Evolutionary conservation across 345 rosid species (phyloP).

Genomic region (Euclidium syriacum): DNA sequence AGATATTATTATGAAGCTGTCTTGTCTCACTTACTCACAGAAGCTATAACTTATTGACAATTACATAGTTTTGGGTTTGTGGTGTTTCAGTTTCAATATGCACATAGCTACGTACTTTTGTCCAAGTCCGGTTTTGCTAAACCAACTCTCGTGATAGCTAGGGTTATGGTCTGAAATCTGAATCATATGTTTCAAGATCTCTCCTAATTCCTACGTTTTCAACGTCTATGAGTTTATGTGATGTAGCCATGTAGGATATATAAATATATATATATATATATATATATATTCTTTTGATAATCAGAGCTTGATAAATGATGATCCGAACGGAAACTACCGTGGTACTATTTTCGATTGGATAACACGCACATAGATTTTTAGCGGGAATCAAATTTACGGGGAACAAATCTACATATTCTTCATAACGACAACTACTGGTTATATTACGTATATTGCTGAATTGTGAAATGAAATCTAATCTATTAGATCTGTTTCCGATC

Average conservation of each 20-base stretch:
- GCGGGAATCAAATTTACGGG: no score
- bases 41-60: conserved; percentile 12
- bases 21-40: conserved; percentile 30
- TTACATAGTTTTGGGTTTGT: conserved; percentile 17
- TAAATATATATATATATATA: conserved; percentile 2
- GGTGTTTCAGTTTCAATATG: conserved; percentile 28
- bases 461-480: no score
- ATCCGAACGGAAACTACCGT: no score
- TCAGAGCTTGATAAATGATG: no score
- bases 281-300: no score
- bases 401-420: no score
- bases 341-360: no score
- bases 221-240: conserved; percentile 9
- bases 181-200: conserved; percentile 19
- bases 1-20: conserved; percentile 17
- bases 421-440: no score
- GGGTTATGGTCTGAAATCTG: conserved; percentile 25
- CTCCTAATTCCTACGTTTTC: conserved; percentile 17
- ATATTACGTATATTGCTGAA: no score
- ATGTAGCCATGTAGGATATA: conserved; percentile 27
- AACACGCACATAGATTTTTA: no score
- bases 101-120: conserved; percentile 7
- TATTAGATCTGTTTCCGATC: no score
- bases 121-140: not conserved
- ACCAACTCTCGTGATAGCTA: conserved; percentile 13